A percentile compares a stretch with the other conserved stretches of the same genome.
These are phyloP conservation scores for Cyberlindnera nakhonratchasimensis DNA, from an alignment of 805 yeast species.

Conservation along the genomic window DNA sequence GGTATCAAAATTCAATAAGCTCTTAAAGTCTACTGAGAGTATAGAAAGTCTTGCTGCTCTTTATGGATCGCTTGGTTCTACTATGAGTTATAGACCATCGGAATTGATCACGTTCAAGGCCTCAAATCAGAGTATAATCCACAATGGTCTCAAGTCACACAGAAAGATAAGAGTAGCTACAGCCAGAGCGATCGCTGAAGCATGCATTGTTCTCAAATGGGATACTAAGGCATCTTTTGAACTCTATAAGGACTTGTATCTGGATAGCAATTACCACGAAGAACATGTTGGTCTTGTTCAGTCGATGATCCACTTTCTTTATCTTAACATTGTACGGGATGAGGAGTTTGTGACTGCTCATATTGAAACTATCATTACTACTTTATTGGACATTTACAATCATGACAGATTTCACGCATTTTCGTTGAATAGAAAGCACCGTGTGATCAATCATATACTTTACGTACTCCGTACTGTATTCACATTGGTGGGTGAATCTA, in stretches of 20 bases:
- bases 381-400: slow-evolving; percentile 28
- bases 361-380: slow-evolving; percentile 27
- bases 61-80: slow-evolving; percentile 15
- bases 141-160: slow-evolving; percentile 22
- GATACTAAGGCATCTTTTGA: slow-evolving; percentile 22
- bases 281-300: slow-evolving; percentile 33
- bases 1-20: slow-evolving; percentile 18
- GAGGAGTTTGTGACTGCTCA: slow-evolving; percentile 26
- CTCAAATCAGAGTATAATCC: slow-evolving; percentile 10
- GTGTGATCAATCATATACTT: slow-evolving; percentile 23
- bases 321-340: slow-evolving; percentile 28
- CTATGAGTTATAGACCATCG: slow-evolving; percentile 29
- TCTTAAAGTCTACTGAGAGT: slow-evolving; percentile 20
- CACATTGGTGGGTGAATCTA: slow-evolving; percentile 33
- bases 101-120: slow-evolving; percentile 31
- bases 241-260: slow-evolving; percentile 23
- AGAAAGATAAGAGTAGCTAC: slow-evolving; percentile 24
- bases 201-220: slow-evolving; percentile 23
- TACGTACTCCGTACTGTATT: slow-evolving; percentile 23
- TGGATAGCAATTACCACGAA: slow-evolving; percentile 25
- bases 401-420: slow-evolving; percentile 24
- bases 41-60: slow-evolving; percentile 17
- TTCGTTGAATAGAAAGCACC: slow-evolving; percentile 18
- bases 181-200: slow-evolving; percentile 35
- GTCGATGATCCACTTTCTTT: slow-evolving; percentile 34